Evolutionary conservation across 1,284 basidiomycete genomes (phyloP).

Genomic region (Coniferiporia sulphurascens): DNA sequence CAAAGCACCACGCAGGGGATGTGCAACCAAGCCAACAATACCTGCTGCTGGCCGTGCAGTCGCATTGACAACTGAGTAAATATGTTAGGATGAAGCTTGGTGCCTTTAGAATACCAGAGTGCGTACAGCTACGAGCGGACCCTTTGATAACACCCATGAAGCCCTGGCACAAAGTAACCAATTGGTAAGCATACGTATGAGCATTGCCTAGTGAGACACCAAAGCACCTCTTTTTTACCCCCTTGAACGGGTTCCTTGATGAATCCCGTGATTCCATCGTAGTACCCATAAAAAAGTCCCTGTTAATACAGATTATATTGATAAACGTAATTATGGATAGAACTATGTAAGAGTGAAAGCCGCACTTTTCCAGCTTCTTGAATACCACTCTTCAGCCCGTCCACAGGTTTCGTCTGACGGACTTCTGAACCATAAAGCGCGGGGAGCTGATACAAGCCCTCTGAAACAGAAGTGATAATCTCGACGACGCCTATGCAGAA

Average conservation of each 20-base stretch:
- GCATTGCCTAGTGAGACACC: neutral
- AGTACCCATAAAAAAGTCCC: conserved; percentile 38
- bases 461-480: conserved; percentile 38
- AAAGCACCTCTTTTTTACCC: conserved; percentile 40
- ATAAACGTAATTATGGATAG: neutral
- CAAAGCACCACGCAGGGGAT: conserved; percentile 41
- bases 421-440: conserved; percentile 40
- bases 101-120: conserved; percentile 11
- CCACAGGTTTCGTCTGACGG: conserved; percentile 35
- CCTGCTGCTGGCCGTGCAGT: conserved; percentile 43
- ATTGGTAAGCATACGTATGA: neutral
- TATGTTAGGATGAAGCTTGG: conserved; percentile 1
- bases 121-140: conserved; percentile 42
- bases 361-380: conserved; percentile 41
- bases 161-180: conserved; percentile 28
- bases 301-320: conserved; percentile 18
- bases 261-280: conserved; percentile 50
- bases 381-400: conserved; percentile 39
- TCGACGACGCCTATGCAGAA: conserved; percentile 36
- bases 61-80: conserved; percentile 36
- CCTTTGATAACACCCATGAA: conserved; percentile 45
- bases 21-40: conserved; percentile 37
- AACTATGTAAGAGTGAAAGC: neutral
- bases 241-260: conserved; percentile 46
- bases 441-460: conserved; percentile 44